Base-by-base conservation (phyloP, 192 early-diverging fungal genomes). In the Backusella sp. region DNA sequence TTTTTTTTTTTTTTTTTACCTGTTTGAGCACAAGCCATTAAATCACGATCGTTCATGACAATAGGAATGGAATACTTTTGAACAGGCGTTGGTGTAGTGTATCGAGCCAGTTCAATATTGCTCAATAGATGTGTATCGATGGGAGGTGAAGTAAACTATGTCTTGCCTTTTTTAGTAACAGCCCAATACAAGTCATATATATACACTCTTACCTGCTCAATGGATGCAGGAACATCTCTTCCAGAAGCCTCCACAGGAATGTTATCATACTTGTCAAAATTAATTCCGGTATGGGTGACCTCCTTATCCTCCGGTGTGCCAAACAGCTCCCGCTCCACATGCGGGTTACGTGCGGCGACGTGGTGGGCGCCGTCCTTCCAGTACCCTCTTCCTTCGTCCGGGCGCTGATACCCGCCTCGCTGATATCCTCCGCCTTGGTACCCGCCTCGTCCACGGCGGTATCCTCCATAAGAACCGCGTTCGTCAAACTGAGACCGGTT, bases 241-340 rank as follows among this genome's bases (percentile, higher is more conserved):
- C 93, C 93, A 8, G 90, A 87, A 26, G 94, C 95, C 74, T 98
- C 96, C 70, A 97, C 97, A n/a, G 97, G 97, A 56, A 99, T 99
- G 84, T 99, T 95, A 77, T 98, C 96, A 87, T 99, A 99, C 83
- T 98, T 98, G 74, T 97, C 95, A 91, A 99, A 99, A 90, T 99
- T 98, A 84, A 99, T 99, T 66, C 97, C 97, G 65, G 94, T 94
- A 73, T 90, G 88, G 82, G 90, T 90, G 70, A 91, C 88, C 74
- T 92, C 90, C 76, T 89, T 88, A 76, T 94, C 93, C 39, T 97
- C 92, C 36, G 90, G 68, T 41, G 82, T 74, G 28, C 91, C 91
- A 80, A 89, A 98, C 26, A 99, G 86, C 75, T 95, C 92, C 14
- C 81, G 66, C 82, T 99, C 97, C 15, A 95, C 75, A 46, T 91